Evolutionary conservation across 192 early-diverging fungal genomes (phyloP).

Genomic region (Linnemannia elongata): DNA sequence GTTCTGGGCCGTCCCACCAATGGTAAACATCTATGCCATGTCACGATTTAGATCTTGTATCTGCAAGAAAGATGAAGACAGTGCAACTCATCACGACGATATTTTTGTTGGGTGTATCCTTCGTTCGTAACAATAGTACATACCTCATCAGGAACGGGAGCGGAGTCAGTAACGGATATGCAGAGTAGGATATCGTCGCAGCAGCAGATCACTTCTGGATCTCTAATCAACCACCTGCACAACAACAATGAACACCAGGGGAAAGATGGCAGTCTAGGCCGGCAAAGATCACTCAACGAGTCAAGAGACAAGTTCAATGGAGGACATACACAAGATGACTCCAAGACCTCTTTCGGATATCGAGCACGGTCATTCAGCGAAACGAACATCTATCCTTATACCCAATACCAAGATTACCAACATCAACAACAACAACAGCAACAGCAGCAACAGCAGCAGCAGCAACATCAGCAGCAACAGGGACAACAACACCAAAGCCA

Average conservation of each 20-base stretch:
- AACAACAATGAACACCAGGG: background rate
- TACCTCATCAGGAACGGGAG: background rate
- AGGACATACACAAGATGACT: background rate
- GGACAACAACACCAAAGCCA: background rate
- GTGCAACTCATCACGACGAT: background rate
- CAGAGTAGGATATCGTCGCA: background rate
- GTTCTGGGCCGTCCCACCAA: background rate
- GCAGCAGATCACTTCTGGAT: background rate
- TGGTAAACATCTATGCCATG: background rate
- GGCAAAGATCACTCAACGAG: constrained; percentile 35
- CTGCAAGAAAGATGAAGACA: background rate
- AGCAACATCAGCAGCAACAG: background rate
- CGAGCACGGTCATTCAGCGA: constrained; percentile 52
- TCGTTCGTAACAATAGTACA: background rate
- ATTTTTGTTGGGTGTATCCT: constrained; percentile 5
- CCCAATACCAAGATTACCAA: constrained; percentile 17
- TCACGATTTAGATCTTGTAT: background rate
- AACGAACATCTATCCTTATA: constrained; percentile 35
- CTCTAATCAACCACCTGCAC: background rate
- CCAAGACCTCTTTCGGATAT: background rate
- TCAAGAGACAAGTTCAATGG: background rate
- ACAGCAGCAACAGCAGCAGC: background rate
- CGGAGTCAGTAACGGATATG: background rate
- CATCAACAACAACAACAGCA: constrained; percentile 17
- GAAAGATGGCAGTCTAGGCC: constrained; percentile 20